Evolutionary conservation across 2,329 filamentous ascomycete species (phyloP), one percentile per base, ranked within the genome.

Genomic region (Sporothrix inflata): DNA sequence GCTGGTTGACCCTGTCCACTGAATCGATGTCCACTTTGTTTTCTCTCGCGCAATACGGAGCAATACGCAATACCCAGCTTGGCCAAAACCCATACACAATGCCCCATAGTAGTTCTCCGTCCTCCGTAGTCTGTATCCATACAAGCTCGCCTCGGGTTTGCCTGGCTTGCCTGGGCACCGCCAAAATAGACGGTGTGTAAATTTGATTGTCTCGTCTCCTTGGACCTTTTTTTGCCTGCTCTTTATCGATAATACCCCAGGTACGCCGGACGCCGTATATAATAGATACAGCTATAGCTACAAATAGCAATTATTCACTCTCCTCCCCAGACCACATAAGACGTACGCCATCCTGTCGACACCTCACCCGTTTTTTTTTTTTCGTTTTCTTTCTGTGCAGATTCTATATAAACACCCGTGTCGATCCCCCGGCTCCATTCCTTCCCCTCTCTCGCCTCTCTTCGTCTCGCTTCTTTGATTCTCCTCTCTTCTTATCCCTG

Each of bases 241-340:
- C 61, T 38, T 67, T 67, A 53, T 67, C 65, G 65, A 67, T 67
- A 66, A 45, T 65, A 30, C 61, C 61, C 61, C 61, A 47, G 61
- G 61, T n/a, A 27, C 38, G 34, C 34, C 34, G n/a, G 34, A n/a
- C 57, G 57, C 57, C 21, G 12, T 47, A 65, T 65, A 27, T 65
- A 38, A 40, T 16, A 21, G 11, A 57, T 16, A 19, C 53, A 57
- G 11, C 24, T 34, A 11, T 12, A 4, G 4, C 21, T 16, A 63
- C 12, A n/a, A n/a, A 63, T 40, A 40, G 14, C 8, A 21, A 6
- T 27, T 57, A 34, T 57, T 57, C 53, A 57, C 53, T 42, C 27
- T 38, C 19, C 14, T 6, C 30, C 30, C 30, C 30, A 34, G 3
- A 34, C 3, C 6, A 34, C 30, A 34, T 34, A 27, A 57, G 53